Conservation (phyloP, 1,284 basidiomycete species). For the Omphalotus olearius region DNA sequence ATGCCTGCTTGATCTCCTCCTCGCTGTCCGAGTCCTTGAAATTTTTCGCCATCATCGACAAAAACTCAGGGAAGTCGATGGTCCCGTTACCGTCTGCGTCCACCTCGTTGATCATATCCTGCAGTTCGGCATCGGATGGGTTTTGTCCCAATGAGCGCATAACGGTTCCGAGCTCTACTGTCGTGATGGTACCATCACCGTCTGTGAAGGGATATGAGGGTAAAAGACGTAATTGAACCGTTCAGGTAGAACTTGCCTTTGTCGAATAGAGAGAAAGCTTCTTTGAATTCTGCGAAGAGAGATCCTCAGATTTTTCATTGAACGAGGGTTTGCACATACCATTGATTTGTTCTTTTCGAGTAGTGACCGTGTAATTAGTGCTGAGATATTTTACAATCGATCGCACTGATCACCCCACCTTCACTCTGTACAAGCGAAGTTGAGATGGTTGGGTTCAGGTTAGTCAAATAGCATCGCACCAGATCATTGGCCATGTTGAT, state of each 20-base stretch:
- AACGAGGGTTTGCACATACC: conserved; percentile 1
- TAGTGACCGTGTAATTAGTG: no score
- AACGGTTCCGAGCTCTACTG: conserved; percentile 84
- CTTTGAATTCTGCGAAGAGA: conserved; percentile 55
- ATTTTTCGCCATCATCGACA: conserved; percentile 94
- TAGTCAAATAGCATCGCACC: background rate
- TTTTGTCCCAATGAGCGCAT: conserved; percentile 91
- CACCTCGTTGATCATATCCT: conserved; percentile 84
- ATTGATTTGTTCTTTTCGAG: conserved; percentile 8
- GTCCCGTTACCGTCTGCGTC: conserved; percentile 66
- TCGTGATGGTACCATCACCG: conserved; percentile 88
- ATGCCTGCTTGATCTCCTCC: conserved; percentile 76
- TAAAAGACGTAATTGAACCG: background rate
- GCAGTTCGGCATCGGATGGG: conserved; percentile 83
- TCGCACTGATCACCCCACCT: no score
- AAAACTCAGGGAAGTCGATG: conserved; percentile 85
- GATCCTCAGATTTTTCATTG: background rate
- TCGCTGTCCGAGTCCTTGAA: conserved; percentile 80
- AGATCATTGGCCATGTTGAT: no score
- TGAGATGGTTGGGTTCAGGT: background rate
- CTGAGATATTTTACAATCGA: no score
- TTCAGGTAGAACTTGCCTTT: conserved; percentile 53
- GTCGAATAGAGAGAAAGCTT: conserved; percentile 87
- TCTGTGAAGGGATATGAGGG: conserved; percentile 38
- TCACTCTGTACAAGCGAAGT: no score